Evolutionary conservation across 768 basidiomycete species (phyloP).

Genomic region (Russula brevipes): DNA sequence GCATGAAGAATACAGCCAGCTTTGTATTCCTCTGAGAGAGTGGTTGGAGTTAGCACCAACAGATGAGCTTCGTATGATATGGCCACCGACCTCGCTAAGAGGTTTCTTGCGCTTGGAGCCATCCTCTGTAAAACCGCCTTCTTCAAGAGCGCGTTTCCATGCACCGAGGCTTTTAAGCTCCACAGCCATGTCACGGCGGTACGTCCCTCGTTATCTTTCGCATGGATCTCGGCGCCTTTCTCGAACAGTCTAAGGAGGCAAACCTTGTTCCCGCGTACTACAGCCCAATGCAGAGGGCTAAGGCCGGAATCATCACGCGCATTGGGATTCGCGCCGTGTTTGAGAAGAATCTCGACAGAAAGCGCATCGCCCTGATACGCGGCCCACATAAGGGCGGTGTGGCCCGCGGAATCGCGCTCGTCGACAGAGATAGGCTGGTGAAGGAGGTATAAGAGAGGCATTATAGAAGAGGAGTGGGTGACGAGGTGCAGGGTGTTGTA

Average conservation of each 20-base stretch:
- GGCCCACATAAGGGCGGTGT: conserved; percentile 97
- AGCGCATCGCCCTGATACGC: conserved; percentile 98
- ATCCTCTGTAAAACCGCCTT: conserved; percentile 77
- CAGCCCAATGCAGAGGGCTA: conserved; percentile 94
- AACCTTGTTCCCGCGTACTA: conserved; percentile 86
- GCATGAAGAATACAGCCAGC: conserved; percentile 70
- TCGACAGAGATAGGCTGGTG: conserved; percentile 94
- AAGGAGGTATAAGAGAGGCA: conserved; percentile 87
- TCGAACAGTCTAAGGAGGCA: conserved; percentile 83
- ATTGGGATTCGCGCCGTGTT: conserved; percentile 78
- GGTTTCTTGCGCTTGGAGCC: conserved; percentile 62
- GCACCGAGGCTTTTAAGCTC: conserved; percentile 89
- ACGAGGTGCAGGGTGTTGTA: conserved; percentile 96
- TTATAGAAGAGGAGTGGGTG: conserved; percentile 89
- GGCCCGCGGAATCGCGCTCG: conserved; percentile 84
- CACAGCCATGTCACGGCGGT: conserved; percentile 93
- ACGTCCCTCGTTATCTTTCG: conserved; percentile 78
- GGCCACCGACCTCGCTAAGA: conserved; percentile 57
- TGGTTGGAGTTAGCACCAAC: neutral
- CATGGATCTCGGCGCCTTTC: conserved; percentile 75
- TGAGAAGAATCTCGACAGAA: conserved; percentile 84
- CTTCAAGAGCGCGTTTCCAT: conserved; percentile 84
- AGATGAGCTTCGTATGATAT: neutral
- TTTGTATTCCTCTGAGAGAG: conserved; percentile 69
- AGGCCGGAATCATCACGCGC: conserved; percentile 77